Conservation (phyloP, 208 protist genomes). For the Wallacemonas sp. region DNA sequence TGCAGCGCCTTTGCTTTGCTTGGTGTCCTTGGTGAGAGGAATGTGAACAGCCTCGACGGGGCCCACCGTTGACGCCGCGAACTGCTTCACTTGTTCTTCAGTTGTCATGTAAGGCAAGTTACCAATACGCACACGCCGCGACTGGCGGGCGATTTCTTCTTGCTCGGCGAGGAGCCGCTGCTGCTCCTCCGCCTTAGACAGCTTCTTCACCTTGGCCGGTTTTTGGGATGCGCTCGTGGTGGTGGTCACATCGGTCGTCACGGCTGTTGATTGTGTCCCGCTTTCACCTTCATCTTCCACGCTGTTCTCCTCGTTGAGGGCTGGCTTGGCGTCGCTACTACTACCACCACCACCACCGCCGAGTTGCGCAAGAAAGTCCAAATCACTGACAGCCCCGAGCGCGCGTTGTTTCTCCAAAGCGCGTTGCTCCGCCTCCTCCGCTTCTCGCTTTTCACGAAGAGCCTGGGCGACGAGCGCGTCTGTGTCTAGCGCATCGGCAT, state of each 20-base stretch:
- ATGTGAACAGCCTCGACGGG: conserved; percentile 93
- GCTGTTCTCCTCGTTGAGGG: neutral
- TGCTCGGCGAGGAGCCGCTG: conserved; percentile 10
- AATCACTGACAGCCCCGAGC: conserved; percentile 71
- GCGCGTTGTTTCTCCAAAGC: conserved; percentile 61
- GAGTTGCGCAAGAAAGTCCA: conserved; percentile 71
- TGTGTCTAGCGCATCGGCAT: neutral
- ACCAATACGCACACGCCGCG: conserved; percentile 92
- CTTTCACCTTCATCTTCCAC: neutral
- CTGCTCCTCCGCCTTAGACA: neutral
- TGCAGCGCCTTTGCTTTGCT: conserved; percentile 92
- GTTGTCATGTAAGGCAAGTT: conserved; percentile 96
- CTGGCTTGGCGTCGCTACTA: neutral
- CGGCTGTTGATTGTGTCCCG: no score
- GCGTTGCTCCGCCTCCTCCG: conserved; percentile 13
- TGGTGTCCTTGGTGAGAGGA: conserved; percentile 91
- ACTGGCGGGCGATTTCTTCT: conserved; percentile 59
- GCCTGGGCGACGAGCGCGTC: conserved; percentile 2
- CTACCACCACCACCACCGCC: conserved; percentile 9
- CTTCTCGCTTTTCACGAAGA: conserved; percentile 11
- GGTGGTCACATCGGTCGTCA: no score
- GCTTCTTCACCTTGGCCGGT: neutral
- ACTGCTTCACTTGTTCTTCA: conserved; percentile 94
- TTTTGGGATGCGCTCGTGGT: neutral
- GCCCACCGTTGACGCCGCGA: conserved; percentile 73